Evolutionary conservation across 306 rosid species (phyloP).

Genomic region (Aeschynomene evenia): DNA sequence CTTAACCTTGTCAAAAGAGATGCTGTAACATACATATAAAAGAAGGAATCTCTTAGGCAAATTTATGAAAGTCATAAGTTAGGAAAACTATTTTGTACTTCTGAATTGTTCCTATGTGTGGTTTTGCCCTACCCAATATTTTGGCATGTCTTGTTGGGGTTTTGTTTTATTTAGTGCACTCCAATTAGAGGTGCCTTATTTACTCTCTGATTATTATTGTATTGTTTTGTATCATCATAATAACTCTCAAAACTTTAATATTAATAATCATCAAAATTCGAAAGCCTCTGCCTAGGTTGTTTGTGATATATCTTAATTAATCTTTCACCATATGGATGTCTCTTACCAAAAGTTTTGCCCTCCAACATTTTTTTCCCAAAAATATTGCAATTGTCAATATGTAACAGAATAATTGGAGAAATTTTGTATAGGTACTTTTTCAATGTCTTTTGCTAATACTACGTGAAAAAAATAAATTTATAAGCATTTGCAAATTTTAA

Average conservation of each 20-base stretch:
- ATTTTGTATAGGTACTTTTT: no score
- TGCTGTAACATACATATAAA: constrained; percentile 8
- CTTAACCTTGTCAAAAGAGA: constrained; percentile 31
- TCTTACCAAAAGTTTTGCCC: no score
- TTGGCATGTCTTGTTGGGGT: not conserved
- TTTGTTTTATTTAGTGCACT: not conserved
- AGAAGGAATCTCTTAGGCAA: constrained; percentile 20
- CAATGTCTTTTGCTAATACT: no score
- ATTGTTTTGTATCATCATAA: no score
- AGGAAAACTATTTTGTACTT: not conserved
- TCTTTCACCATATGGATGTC: no score
- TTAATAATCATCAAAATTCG: not conserved
- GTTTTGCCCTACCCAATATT: not conserved
- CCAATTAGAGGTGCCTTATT: not conserved
- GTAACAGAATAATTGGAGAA: no score
- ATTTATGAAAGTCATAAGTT: constrained; percentile 5
- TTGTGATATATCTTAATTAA: no score
- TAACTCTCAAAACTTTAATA: not conserved
- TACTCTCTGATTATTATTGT: not conserved
- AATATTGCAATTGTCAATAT: no score
- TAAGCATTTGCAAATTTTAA: no score
- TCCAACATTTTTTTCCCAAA: no score
- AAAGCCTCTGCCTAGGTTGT: not conserved
- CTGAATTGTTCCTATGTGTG: not conserved
- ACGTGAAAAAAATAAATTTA: no score